Conservation (phyloP, 495 filamentous ascomycete species). For the Rostrohypoxylon terebratum region DNA sequence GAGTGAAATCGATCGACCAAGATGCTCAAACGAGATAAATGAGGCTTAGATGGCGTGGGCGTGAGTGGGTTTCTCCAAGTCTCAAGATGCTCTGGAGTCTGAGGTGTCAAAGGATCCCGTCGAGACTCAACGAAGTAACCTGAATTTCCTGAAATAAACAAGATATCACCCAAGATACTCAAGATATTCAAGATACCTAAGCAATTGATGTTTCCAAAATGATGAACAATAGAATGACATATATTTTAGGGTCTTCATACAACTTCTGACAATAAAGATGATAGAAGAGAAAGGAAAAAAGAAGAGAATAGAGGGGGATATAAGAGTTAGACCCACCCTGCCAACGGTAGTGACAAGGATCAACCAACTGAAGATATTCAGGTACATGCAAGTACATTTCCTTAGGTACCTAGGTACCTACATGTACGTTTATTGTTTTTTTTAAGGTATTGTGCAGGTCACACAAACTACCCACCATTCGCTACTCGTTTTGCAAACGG, state of each 20-base stretch:
- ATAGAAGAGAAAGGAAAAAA: neutral
- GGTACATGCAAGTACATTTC: neutral
- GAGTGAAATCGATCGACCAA: neutral
- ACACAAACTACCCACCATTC: neutral
- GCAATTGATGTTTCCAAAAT: neutral
- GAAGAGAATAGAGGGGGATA: neutral
- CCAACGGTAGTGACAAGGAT: neutral
- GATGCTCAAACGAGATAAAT: neutral
- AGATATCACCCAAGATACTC: neutral
- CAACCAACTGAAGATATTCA: neutral
- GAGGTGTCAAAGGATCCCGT: neutral
- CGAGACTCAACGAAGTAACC: neutral
- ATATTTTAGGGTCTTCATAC: neutral
- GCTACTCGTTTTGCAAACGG: neutral
- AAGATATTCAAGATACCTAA: no score
- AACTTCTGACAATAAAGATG: neutral
- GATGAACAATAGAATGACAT: neutral
- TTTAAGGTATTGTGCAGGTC: no score
- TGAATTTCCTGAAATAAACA: neutral
- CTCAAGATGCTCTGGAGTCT: neutral
- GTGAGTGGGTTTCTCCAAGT: neutral
- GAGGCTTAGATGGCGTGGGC: conserved; percentile 6
- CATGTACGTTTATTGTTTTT: no score
- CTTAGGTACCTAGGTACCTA: no score
- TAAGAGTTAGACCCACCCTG: neutral